A percentile compares a stretch with the other conserved stretches of the same genome.
phyloP scores from a whole-genome alignment of 1,284 basidiomycete species.

The Ustilago lituana region DNA sequence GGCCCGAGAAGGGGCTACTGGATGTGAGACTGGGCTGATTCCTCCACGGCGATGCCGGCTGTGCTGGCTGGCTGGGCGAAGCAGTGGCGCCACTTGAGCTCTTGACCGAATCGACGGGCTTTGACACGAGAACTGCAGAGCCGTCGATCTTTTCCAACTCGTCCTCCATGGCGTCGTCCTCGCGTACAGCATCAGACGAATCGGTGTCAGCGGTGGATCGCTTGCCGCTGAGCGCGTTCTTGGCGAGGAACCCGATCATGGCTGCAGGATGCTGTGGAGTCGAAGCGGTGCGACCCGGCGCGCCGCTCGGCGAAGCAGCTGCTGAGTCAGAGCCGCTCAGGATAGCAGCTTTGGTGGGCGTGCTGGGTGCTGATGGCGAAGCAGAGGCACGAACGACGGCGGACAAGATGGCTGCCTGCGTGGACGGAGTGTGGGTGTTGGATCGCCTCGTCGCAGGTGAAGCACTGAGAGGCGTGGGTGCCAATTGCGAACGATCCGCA shows the following conservation, averaged over 20 bases:
- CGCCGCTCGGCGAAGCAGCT: constrained; percentile 11
- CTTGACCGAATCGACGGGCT: constrained; percentile 8
- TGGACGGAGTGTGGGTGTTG: constrained; percentile 26
- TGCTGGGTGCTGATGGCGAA: constrained; percentile 36
- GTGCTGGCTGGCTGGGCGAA: not conserved
- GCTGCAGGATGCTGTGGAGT: constrained; percentile 28
- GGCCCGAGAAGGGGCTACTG: constrained; percentile 48
- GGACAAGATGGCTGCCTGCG: constrained; percentile 44
- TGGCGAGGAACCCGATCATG: constrained; percentile 49
- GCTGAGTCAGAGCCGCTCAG: constrained; percentile 1
- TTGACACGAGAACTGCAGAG: constrained; percentile 25
- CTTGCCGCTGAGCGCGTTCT: constrained; percentile 33
- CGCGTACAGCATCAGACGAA: not conserved
- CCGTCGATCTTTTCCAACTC: constrained; percentile 21
- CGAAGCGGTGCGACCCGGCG: constrained; percentile 12
- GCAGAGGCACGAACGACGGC: constrained; percentile 44
- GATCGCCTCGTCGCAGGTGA: constrained; percentile 32
- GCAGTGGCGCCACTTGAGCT: not conserved
- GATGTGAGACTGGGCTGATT: constrained; percentile 44
- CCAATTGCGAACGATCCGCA: constrained; percentile 11
- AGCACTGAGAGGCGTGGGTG: constrained; percentile 35
- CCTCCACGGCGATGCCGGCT: constrained; percentile 34
- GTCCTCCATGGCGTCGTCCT: constrained; percentile 36
- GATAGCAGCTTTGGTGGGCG: constrained; percentile 14
- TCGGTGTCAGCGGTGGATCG: not conserved